A percentile compares a stretch with the other conserved stretches of the same genome.
phyloP scores from a whole-genome alignment of 306 rosid species.

The Psophocarpus tetragonolobus region DNA sequence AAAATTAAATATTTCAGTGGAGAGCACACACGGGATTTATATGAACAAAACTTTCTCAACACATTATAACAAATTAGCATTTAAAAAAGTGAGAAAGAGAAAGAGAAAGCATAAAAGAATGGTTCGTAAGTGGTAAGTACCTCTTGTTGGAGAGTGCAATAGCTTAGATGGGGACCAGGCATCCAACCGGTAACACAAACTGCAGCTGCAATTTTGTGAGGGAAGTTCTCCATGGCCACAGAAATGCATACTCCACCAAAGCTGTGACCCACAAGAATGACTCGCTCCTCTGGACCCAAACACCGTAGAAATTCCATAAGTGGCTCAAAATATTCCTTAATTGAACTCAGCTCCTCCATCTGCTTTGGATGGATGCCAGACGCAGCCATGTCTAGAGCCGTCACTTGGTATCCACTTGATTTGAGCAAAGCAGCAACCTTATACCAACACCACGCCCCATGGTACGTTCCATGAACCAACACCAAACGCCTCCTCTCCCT shows the following conservation, averaged over 20 bases:
- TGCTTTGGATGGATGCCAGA: slow-evolving; percentile 51
- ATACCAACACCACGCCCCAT: slow-evolving; percentile 73
- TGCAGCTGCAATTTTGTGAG: slow-evolving; percentile 49
- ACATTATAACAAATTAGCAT: no score
- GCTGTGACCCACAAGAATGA: slow-evolving; percentile 65
- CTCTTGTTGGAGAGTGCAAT: background rate
- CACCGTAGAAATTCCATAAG: slow-evolving; percentile 43
- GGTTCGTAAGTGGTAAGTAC: background rate
- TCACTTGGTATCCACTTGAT: slow-evolving; percentile 50
- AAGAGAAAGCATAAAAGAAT: background rate
- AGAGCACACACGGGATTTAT: background rate
- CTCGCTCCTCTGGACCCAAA: slow-evolving; percentile 41
- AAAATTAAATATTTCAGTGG: background rate
- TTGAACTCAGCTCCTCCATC: slow-evolving; percentile 33
- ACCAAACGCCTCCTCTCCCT: slow-evolving; percentile 44
- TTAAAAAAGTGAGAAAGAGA: no score
- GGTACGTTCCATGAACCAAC: slow-evolving; percentile 58
- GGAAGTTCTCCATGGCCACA: slow-evolving; percentile 64
- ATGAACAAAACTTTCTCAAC: no score
- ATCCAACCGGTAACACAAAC: slow-evolving; percentile 44
- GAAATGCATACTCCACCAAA: slow-evolving; percentile 50
- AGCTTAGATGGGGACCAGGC: slow-evolving; percentile 36
- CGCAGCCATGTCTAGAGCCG: slow-evolving; percentile 58
- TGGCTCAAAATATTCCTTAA: slow-evolving; percentile 49
- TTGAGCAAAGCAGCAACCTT: slow-evolving; percentile 42